Evolutionary conservation across 1,139 yeast species (phyloP), one percentile per base, ranked within the genome.

Genomic region (Arxiozyma slooffiae): DNA sequence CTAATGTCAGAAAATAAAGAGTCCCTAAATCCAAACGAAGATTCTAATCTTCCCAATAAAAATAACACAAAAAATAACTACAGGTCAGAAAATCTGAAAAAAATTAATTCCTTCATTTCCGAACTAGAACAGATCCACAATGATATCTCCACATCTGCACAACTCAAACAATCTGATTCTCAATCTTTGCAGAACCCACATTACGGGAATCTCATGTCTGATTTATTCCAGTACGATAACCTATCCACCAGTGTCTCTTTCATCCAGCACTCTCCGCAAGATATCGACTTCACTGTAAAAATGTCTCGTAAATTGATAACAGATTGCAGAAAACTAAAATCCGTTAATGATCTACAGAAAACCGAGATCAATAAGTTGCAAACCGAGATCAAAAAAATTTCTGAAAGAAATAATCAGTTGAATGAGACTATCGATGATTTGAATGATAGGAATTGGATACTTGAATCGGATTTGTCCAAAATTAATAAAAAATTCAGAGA

Each of bases 211-310:
- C 30, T 42, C 21, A 43, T 49, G 14, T 30, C 46, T 24, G 38
- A 39, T 9, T 23, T 52, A 23, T 52, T 50, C 41, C 41, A 52
- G 4, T 42, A 42, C 26, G 41, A 36, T 17, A 37, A 18, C 11
- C 40, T 21, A 11, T 45, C 40, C 11, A 45, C 41, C 5, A 44
- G 37, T 38, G 17, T 26, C 11, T 34, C 47, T 23, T 57, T 44
- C 40, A 53, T 50, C 20, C 56, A 52, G 53, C 63, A 57, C 55
- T 59, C 53, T 22, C 64, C 67, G 26, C 59, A 43, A 5, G 92
- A 87, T 57, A 80, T 86, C 71, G 80, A 82, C 59, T 88, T 88
- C 65, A 87, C 86, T 5, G 85, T 89, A 50, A 94, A 88, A 1
- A 71, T 89, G 55, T 85, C 94, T 67, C 95, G 88, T 61, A 84